Base-by-base conservation (phyloP, 2,329 filamentous ascomycete genomes). In the Hypoxylon sp. region DNA sequence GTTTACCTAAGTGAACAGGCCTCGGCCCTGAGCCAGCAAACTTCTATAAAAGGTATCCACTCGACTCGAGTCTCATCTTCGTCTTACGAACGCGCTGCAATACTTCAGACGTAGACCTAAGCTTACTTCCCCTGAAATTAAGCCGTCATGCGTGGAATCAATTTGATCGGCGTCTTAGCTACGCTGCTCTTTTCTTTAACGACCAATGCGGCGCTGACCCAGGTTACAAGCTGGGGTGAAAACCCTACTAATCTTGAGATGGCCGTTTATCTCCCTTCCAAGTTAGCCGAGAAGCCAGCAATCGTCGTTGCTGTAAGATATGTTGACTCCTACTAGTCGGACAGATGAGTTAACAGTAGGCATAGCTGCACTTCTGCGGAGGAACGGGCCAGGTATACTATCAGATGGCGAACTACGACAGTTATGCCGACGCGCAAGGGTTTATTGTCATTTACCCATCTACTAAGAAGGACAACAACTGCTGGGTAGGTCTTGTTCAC, bases 361-460 rank as follows among this genome's bases (percentile, higher is more conserved):
- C 39, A 51, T 45, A 72, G 70, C 45, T 72, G n/a, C 70, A 72
- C 59, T 60, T 51, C 21, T 72, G 70, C 29, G 63, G 65, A 29
- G 69, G 69, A 23, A 62, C 70, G 4, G 69, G 69, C 0, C 53
- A 29, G 11, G 16, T 27, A 5, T 71, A 72, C 48, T 63, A 68
- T 45, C 41, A 60, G 21, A 37, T 53, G 48, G 67, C 70, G 9
- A 65, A 68, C 37, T 72, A 70, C 34, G 65, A 66, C 32, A 43
- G 6, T 7, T 61, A 69, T 30, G 71, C 71, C 14, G 56, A 72
- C 3, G 39, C 57, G 5, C 14, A 62, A 5, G 71, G 71, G 4
- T 72, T 72, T 39, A 69, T 73, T 43, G 69, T 70, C 16, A 58
- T 70, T 3, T 73, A 73, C 39, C 71, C 71, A 5, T 48, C 58